These are phyloP conservation scores for Nakazawaea sp. DNA, from an alignment of 805 yeast species.

Conservation along the genomic window DNA sequence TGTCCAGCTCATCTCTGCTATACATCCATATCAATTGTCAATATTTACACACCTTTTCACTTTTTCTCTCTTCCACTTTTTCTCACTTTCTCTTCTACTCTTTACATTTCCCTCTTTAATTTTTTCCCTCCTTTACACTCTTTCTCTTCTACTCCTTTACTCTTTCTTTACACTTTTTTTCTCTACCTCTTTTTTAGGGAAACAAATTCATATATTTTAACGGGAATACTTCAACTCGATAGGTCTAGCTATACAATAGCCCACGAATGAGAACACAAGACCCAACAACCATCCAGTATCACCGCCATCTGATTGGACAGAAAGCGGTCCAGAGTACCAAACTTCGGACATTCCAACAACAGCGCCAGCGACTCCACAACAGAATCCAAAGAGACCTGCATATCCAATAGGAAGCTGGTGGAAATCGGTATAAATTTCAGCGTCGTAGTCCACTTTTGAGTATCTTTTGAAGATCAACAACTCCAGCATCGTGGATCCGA, in stretches of 20 bases:
- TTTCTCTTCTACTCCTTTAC: background rate
- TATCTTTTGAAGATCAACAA: constrained; percentile 22
- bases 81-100: background rate
- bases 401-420: constrained; percentile 23
- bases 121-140: background rate
- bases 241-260: constrained; percentile 23
- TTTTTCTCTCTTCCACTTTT: background rate
- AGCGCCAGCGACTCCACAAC: constrained; percentile 26
- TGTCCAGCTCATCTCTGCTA: constrained; percentile 25
- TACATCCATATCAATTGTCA: background rate
- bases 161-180: too few species aligned
- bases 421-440: constrained; percentile 19
- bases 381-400: constrained; percentile 25
- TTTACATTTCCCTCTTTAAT: background rate
- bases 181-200: too few species aligned
- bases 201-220: too few species aligned
- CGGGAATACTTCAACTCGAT: constrained; percentile 25
- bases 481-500: constrained; percentile 25
- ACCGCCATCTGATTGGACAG: constrained; percentile 22
- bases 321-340: constrained; percentile 28
- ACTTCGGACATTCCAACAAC: constrained; percentile 27
- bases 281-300: constrained; percentile 27
- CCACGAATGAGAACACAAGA: constrained; percentile 22
- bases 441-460: constrained; percentile 18
- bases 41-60: too few species aligned